A percentile compares a stretch with the other conserved stretches of the same genome.
Evolutionary conservation across 2,329 filamentous ascomycete species (phyloP).

Genomic region (Chaetomium olivaceum): DNA sequence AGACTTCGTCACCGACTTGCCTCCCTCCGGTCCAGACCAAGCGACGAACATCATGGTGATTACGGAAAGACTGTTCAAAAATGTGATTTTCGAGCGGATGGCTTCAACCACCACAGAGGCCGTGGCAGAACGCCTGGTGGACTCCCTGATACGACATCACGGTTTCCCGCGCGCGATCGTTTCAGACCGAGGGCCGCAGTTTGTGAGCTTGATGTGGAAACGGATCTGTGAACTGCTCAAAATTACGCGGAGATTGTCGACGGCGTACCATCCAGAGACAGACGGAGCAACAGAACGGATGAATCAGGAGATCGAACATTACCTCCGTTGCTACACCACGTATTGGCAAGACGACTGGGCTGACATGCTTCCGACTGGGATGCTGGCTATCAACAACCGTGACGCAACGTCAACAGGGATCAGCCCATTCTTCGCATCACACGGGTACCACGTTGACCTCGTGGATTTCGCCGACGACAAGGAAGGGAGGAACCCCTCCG

Average conservation of each 20-base stretch:
- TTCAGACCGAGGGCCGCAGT: constrained; percentile 5
- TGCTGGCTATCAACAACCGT: constrained; percentile 16
- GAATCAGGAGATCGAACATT: constrained; percentile 6
- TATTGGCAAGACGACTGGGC: constrained; percentile 13
- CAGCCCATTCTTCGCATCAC: constrained; percentile 5
- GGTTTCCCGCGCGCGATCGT: neutral
- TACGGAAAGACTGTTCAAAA: constrained; percentile 8
- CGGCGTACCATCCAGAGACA: constrained; percentile 3
- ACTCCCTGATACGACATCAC: neutral
- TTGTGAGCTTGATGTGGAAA: neutral
- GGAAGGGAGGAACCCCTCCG: too few relatives aligned
- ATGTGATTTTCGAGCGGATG: constrained; percentile 3
- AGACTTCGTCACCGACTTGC: constrained; percentile 5
- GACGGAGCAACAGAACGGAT: constrained; percentile 7
- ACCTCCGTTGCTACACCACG: constrained; percentile 6
- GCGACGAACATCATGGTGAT: constrained; percentile 2
- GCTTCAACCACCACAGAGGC: neutral
- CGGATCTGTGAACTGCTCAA: constrained; percentile 8
- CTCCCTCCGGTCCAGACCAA: constrained; percentile 5
- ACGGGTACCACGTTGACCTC: constrained; percentile 10
- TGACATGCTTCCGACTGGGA: neutral
- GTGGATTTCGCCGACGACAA: neutral
- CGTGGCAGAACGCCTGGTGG: neutral
- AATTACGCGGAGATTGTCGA: constrained; percentile 4
- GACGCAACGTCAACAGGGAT: neutral